Base-by-base conservation (phyloP, 192 early-diverging fungal species). In the Coemansia sp. region DNA sequence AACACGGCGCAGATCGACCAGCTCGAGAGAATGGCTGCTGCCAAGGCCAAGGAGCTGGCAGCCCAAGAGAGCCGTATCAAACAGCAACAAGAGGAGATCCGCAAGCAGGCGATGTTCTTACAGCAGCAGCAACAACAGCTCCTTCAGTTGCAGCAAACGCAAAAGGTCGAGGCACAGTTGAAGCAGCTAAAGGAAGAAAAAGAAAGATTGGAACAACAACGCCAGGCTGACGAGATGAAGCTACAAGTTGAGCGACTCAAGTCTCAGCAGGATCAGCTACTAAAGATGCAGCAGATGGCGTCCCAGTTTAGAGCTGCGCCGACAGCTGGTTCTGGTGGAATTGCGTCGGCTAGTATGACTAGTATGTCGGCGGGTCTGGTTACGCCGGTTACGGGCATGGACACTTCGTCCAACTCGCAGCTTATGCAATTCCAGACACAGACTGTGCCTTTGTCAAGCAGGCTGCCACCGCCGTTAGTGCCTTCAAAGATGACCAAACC, bases 211-310 rank as follows among this genome's bases (percentile, higher is more conserved):
- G 72, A 75, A 44, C 60, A 64, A 40, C 60, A 68, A 45, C 54
- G 60, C 32, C 64, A 75, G 45, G 50, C 60, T 0, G 65, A 75
- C 9, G 72, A 58, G 20, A 47, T 67, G 46, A 67, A 64, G 30
- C 53, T 50, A 37, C 64, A 75, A 36, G 53, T 64, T n/a, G 72
- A 54, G 6, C 42, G 52, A 41, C 36, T 75, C 14, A 55, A 58
- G 53, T 19, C 46, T 9, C 72, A 75, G 52, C 72, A 75, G 47
- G 59, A 75, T 33, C 72, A 75, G 41, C 47, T 75, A 60, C 52
- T 75, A 10, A 65, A 65, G 36, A 73, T 73, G 70, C 70, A 73
- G 45, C 70, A 73, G 58, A 73, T 73, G 70, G 70, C 70, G 5
- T 28, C 63, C 0, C 70, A 73, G 27, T 53, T 49, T 14, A 39